Conservation (phyloP, 2,329 filamentous ascomycete species). For the Epichloe hybrida region DNA sequence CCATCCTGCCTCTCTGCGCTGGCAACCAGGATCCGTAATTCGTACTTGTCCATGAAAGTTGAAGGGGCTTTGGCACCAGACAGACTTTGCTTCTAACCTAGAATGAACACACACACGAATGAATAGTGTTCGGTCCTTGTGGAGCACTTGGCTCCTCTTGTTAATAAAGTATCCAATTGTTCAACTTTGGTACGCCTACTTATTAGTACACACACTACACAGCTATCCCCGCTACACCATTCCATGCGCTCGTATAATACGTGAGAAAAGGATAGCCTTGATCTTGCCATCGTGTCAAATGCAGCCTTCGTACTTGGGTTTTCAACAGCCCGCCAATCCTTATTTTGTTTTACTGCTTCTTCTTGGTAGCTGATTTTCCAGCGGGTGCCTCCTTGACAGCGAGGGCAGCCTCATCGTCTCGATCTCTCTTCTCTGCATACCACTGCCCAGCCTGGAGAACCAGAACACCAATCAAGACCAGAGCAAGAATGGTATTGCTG, state of each 20-base stretch:
- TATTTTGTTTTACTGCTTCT: constrained; percentile 19
- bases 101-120: no score
- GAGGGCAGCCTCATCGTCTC: constrained; percentile 59
- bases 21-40: no score
- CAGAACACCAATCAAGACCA: constrained; percentile 82
- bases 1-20: no score
- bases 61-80: no score
- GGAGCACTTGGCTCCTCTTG: neutral
- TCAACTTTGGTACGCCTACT: neutral
- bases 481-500: constrained; percentile 88
- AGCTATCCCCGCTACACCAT: neutral
- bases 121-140: neutral
- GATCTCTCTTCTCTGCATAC: constrained; percentile 94
- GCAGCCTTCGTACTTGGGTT: neutral
- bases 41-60: no score
- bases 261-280: neutral
- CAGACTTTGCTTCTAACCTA: no score
- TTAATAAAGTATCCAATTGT: neutral
- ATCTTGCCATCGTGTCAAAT: neutral
- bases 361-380: constrained; percentile 19
- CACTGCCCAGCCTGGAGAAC: constrained; percentile 93
- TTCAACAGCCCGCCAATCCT: neutral
- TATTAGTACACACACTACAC: neutral
- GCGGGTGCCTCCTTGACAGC: constrained; percentile 24
- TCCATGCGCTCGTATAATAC: neutral